Evolutionary conservation across 2,329 filamentous ascomycete genomes (phyloP), one percentile per base, ranked within the genome.

Genomic region (Whalleya microplaca): DNA sequence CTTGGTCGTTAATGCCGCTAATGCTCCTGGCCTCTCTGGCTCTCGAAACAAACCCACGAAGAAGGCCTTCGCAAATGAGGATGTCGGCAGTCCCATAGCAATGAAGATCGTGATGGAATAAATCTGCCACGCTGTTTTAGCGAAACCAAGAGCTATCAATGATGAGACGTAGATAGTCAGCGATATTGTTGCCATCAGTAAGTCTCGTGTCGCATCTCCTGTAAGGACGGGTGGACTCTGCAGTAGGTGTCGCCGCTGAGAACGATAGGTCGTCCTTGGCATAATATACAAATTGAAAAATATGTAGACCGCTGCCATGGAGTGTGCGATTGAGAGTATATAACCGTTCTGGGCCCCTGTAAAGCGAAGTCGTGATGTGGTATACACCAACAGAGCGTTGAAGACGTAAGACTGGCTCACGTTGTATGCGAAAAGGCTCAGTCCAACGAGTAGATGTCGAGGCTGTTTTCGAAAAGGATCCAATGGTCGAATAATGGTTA

Each of bases 1-100:
- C 57, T 56, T 59, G n/a, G 54, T 32, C 3, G 53, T 29, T 1
- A 59, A 43, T 1, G 18, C 27, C 6, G 57, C 57, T 6, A 59
- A 43, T 10, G 57, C 53, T 41, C 9, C 20, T 6, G 57, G 41
- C 19, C 21, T 59, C n/a, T 56, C 29, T 0, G n/a, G 12, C 1
- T 4, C 6, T 8, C 55, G 45, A 16, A 55, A 51, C 3, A 27
- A 14, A 12, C 20, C 12, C 2, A 43, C 18, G 32, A 55, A 54
- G 37, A 55, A 49, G 10, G 23, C 29, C 18, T 60, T 60, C 2
- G 57, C 29, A 21, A 60, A 57, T 0, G 19, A 37, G 9, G 54
- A 51, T 2, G 14, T 21, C 1, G 54, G 18, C 20, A 60, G 21
- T 1, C 58, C 54, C 5, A 57, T 10, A 19, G 54, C 40, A 21